phyloP scores from a whole-genome alignment of 768 basidiomycete genomes.

The Lentinus tigrinus region DNA sequence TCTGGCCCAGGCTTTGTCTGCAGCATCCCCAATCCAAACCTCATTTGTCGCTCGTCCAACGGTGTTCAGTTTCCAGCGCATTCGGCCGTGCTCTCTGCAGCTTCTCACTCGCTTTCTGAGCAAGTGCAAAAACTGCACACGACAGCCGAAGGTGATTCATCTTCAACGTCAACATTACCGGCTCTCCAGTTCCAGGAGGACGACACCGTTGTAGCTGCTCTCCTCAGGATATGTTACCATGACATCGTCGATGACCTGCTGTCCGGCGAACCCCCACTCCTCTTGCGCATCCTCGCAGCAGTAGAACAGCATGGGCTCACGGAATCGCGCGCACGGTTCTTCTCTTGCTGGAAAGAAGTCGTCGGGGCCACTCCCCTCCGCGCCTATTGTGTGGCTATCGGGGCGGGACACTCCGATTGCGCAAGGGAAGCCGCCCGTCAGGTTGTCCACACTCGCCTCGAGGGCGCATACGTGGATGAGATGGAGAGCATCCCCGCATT shows the following conservation, averaged over 20 bases:
- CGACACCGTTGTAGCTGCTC: not conserved
- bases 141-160: not conserved
- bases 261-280: not conserved
- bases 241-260: not conserved
- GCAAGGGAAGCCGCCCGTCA: not conserved
- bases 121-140: slow-evolving; percentile 2
- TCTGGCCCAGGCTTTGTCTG: not conserved
- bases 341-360: not conserved
- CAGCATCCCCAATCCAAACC: slow-evolving; percentile 28
- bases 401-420: not conserved
- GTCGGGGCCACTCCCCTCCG: not conserved
- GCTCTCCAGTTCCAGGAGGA: not conserved
- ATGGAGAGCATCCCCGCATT: not conserved
- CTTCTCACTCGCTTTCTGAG: slow-evolving; percentile 52
- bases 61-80: slow-evolving; percentile 45
- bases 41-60: slow-evolving; percentile 55
- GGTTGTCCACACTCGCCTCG: not conserved
- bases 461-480: not conserved
- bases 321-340: not conserved
- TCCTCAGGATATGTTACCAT: not conserved
- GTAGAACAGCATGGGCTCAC: not conserved
- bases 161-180: not conserved
- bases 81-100: slow-evolving; percentile 49
- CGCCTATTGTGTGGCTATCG: not conserved
- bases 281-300: not conserved